These are phyloP conservation scores for Sugiyamaella pinicola DNA, from an alignment of 1,139 yeast species.

Conservation along the genomic window DNA sequence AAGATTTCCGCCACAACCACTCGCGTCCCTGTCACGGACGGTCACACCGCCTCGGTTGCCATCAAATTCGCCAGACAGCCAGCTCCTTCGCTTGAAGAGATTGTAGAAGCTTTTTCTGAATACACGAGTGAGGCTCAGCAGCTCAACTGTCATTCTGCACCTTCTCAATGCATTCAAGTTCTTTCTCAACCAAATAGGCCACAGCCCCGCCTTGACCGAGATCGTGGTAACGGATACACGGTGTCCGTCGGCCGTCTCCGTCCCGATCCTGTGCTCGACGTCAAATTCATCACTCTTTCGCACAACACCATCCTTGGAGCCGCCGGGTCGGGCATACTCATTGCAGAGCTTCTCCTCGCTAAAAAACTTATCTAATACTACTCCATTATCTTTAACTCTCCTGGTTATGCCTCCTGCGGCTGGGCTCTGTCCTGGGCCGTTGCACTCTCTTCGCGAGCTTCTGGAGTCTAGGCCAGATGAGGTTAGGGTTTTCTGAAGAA, in stretches of 20 bases:
- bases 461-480: too few relatives aligned
- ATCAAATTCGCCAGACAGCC: constrained; percentile 79
- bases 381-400: too few relatives aligned
- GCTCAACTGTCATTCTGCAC: constrained; percentile 87
- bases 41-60: constrained; percentile 95
- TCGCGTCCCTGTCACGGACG: constrained; percentile 95
- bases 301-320: constrained; percentile 98
- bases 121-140: constrained; percentile 83
- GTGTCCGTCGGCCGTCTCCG: constrained; percentile 95
- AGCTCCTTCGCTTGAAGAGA: constrained; percentile 79
- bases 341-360: constrained; percentile 85
- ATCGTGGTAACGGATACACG: constrained; percentile 91
- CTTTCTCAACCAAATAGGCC: constrained; percentile 93
- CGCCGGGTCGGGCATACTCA: constrained; percentile 98
- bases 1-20: constrained; percentile 95
- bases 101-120: constrained; percentile 67
- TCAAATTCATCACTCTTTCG: constrained; percentile 92
- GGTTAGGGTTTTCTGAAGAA: constrained; percentile 5
- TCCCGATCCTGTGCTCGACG: constrained; percentile 88
- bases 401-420: too few relatives aligned
- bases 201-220: constrained; percentile 96
- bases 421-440: too few relatives aligned
- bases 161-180: constrained; percentile 87
- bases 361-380: constrained; percentile 66
- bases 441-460: too few relatives aligned